Evolutionary conservation across 495 filamentous ascomycete species (phyloP), one percentile per base, ranked within the genome.

Genomic region (Cercophora newfieldiana): DNA sequence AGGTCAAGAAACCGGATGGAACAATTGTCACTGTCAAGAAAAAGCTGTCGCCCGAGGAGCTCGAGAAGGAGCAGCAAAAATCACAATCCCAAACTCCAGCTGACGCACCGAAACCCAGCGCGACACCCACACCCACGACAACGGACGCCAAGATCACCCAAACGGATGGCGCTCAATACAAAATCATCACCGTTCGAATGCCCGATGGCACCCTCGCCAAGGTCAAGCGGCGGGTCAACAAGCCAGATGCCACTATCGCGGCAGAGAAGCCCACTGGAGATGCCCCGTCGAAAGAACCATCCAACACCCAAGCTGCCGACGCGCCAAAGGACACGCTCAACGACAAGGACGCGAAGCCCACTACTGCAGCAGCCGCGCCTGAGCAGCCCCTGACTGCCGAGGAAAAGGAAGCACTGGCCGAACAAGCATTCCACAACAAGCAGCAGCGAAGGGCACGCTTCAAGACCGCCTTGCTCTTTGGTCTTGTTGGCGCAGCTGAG

Each of bases 201-300:
- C 60, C 60, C 28, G 60, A 62, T 53, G 60, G 60, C 47, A 62
- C 60, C 14, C 60, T 62, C 7, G 60, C 47, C 60, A 62, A 62
- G 48, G 60, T 62, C 25, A 62, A 62, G 60, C 60, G 60, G 4
- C 60, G 44, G 8, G 18, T 51, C 44, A 31, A 31, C 55, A 50
- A 62, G n/a, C 24, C 60, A 7, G 60, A 47, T 29, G 47, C 18
- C n/a, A 31, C 25, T 19, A 58, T 7, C 25, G 7, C 55, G 2
- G 12, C n/a, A n/a, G 58, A 10, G 33, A 60, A 60, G 33, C 58
- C 60, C 28, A 31, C 60, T 22, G 26, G 1, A n/a, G 16, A 14
- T 4, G 25, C 59, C 59, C 59, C 7, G 19, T 31, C 7, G 29
- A 22, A 25, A 18, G 25, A 21, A 37, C 29, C 19, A 24, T 30